Conservation (phyloP, 2,329 filamentous ascomycete species). For the Fusarium sp. region DNA sequence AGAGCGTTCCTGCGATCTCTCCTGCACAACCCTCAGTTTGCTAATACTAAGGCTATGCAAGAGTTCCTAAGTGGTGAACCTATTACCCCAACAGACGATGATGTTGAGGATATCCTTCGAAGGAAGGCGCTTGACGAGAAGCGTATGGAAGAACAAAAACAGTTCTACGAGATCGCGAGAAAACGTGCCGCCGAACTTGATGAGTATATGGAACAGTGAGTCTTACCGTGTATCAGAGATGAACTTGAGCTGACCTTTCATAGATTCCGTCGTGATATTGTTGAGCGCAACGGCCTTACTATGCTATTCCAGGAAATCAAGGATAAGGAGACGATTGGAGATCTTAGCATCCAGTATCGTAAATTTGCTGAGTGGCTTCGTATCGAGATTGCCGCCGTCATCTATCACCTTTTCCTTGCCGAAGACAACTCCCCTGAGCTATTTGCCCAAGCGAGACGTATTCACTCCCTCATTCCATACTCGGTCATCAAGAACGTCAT, state of each 20-base stretch:
- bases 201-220: slow-evolving; percentile 95
- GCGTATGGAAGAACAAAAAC: slow-evolving; percentile 89
- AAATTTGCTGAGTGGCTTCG: slow-evolving; percentile 99
- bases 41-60: slow-evolving; percentile 82
- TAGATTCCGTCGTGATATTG: slow-evolving; percentile 73
- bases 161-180: slow-evolving; percentile 95
- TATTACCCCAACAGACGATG: slow-evolving; percentile 81
- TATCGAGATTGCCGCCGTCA: slow-evolving; percentile 95
- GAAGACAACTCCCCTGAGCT: slow-evolving; percentile 98
- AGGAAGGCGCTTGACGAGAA: slow-evolving; percentile 87
- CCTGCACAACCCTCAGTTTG: slow-evolving; percentile 84
- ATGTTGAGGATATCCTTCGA: slow-evolving; percentile 81
- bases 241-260: slow-evolving; percentile 32
- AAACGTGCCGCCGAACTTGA: slow-evolving; percentile 92
- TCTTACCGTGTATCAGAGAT: not conserved
- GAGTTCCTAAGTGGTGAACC: slow-evolving; percentile 84
- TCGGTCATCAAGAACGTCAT: slow-evolving; percentile 96
- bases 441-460: slow-evolving; percentile 92
- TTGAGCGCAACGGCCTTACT: slow-evolving; percentile 84
- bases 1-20: slow-evolving; percentile 90
- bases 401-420: slow-evolving; percentile 96
- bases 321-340: slow-evolving; percentile 85
- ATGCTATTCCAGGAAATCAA: slow-evolving; percentile 94
- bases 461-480: slow-evolving; percentile 95
- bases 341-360: slow-evolving; percentile 93